A percentile compares a stretch with the other conserved stretches of the same genome.
These are phyloP conservation scores for Periconia sp. DNA, from an alignment of 2,329 filamentous ascomycete genomes.

Conservation along the genomic window DNA sequence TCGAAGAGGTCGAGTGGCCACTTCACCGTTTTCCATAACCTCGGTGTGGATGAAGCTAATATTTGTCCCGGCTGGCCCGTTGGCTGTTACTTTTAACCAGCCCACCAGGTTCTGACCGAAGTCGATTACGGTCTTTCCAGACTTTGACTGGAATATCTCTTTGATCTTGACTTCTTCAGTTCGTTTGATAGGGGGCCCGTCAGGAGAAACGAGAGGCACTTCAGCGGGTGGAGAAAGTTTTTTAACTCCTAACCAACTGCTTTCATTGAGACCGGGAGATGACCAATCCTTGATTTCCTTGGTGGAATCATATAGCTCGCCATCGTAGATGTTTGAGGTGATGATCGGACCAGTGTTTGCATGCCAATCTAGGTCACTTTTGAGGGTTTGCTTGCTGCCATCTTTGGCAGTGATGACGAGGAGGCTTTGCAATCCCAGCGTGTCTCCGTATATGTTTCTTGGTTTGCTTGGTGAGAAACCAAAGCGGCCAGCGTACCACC, in stretches of 20 bases:
- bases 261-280: constrained; percentile 16
- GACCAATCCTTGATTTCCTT: constrained; percentile 30
- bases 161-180: constrained; percentile 31
- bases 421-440: constrained; percentile 45
- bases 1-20: constrained; percentile 48
- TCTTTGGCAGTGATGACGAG: constrained; percentile 42
- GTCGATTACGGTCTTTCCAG: constrained; percentile 55
- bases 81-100: constrained; percentile 45
- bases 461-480: constrained; percentile 28
- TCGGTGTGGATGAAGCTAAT: constrained; percentile 57
- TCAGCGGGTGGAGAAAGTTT: constrained; percentile 32
- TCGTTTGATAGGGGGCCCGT: constrained; percentile 49
- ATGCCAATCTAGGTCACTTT: constrained; percentile 46
- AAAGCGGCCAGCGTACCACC: constrained; percentile 53
- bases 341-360: constrained; percentile 38
- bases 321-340: constrained; percentile 54
- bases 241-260: constrained; percentile 33
- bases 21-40: constrained; percentile 54
- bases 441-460: constrained; percentile 46
- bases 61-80: constrained; percentile 42
- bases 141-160: constrained; percentile 35
- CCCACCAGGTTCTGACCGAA: constrained; percentile 64
- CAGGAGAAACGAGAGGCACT: constrained; percentile 43
- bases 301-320: constrained; percentile 54
- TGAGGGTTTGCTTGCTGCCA: constrained; percentile 28